Conservation (phyloP, 805 yeast species). For the Monosporozyma servazzii region DNA sequence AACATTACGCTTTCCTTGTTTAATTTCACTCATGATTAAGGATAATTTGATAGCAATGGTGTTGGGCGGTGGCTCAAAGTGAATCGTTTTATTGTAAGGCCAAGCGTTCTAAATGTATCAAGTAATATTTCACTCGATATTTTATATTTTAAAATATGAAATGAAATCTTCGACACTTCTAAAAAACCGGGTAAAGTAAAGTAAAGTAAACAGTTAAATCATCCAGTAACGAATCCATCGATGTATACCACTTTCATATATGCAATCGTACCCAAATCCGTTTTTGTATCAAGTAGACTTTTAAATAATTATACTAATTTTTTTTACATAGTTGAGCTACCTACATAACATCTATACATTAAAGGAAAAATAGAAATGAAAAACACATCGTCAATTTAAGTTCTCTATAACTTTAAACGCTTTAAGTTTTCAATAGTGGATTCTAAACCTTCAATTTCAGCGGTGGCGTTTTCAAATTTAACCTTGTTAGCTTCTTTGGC, state of each 20-base stretch:
- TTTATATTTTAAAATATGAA: background rate
- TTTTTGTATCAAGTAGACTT: background rate
- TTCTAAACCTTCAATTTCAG: conserved; percentile 86
- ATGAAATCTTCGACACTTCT: background rate
- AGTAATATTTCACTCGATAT: background rate
- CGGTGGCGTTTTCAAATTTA: conserved; percentile 59
- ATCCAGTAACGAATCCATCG: background rate
- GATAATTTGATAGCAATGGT: background rate
- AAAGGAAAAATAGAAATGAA: background rate
- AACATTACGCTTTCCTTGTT: conserved; percentile 7
- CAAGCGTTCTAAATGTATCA: background rate
- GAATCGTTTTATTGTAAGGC: background rate
- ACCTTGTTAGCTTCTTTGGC: conserved; percentile 69
- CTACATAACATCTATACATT: background rate
- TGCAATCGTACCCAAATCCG: background rate
- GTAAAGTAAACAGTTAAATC: background rate
- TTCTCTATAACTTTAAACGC: conserved; percentile 49
- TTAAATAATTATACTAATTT: background rate
- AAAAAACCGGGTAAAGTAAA: background rate
- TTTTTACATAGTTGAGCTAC: background rate
- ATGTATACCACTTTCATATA: too few relatives aligned
- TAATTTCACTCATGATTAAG: background rate
- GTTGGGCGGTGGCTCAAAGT: background rate
- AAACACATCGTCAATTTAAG: background rate
- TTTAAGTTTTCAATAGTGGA: conserved; percentile 80